phyloP scores from a whole-genome alignment of 1,284 basidiomycete genomes.

The Tausonia pullulans region DNA sequence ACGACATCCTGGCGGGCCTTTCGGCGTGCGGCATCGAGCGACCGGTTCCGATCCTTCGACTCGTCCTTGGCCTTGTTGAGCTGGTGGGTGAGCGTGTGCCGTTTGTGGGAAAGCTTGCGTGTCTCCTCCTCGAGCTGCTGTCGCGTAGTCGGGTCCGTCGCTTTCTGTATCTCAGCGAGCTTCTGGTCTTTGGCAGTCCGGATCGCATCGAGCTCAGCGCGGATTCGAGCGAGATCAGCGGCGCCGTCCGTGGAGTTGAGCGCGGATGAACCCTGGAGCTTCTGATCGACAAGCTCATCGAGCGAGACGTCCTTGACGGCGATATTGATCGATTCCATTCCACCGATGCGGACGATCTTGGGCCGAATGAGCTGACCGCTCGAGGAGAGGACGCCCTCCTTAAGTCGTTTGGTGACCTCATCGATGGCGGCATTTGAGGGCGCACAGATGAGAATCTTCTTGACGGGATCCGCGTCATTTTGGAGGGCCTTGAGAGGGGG shows the following conservation, averaged over 20 bases:
- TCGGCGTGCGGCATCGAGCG: constrained; percentile 64
- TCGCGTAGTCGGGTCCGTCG: constrained; percentile 3
- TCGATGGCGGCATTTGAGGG: constrained; percentile 99
- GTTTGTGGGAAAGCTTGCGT: constrained; percentile 52
- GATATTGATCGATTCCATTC: constrained; percentile 64
- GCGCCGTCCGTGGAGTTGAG: constrained; percentile 33
- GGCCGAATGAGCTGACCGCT: constrained; percentile 48
- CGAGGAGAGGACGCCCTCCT: constrained; percentile 57
- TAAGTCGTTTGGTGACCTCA: constrained; percentile 81
- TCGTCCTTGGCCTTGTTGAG: constrained; percentile 70
- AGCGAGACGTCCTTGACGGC: constrained; percentile 79
- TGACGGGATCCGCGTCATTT: constrained; percentile 33
- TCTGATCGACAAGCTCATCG: constrained; percentile 71
- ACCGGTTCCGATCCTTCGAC: constrained; percentile 56
- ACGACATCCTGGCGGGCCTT: constrained; percentile 66
- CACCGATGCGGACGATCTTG: constrained; percentile 82
- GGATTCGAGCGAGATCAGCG: constrained; percentile 50
- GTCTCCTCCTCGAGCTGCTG: constrained; percentile 50
- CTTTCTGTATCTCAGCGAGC: constrained; percentile 24
- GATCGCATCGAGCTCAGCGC: constrained; percentile 51
- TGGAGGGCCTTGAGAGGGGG: no score
- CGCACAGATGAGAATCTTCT: constrained; percentile 86
- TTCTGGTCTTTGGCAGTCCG: constrained; percentile 57
- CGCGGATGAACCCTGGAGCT: constrained; percentile 45
- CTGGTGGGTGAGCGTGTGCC: constrained; percentile 53